Base-by-base conservation (phyloP, 2,329 filamentous ascomycete genomes). In the Fusarium phyllophilum region DNA sequence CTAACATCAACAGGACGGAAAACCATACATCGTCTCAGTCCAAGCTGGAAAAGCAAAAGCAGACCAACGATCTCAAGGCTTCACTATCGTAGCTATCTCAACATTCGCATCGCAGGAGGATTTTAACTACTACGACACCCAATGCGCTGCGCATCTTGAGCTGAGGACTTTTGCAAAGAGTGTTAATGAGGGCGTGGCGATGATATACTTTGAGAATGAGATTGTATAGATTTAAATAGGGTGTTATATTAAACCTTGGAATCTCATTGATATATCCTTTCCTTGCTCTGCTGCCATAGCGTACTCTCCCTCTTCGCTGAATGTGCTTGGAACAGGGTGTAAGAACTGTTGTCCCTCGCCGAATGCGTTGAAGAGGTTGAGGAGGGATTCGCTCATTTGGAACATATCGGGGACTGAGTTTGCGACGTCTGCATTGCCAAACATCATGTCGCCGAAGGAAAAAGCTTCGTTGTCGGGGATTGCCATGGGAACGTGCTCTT, bases 101-200 rank as follows among this genome's bases (percentile, higher is more conserved):
- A 85, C 85, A 1, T 92, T 92, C 71, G 83, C 84, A 5, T 88
- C 85, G 2, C 74, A 86, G 29, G 89, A 89, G 7, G 90, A 91
- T 62, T 89, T 92, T 85, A 83, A 86, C 22, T 92, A 87, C 76
- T 92, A 91, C 77, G 90, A 92, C 74, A 84, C 84, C 5, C 83
- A 80, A 41, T 83, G 81, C 44, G 67, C 74, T 1, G 80, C 80
- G 0, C 82, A 83, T 38, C 73, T 74, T 2, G 77, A 82, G 38
- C 66, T 83, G 15, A 81, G 79, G 64, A 59, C 45, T 0, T 79
- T 81, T 55, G 81, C 81, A 0, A 81, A 79, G 75, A 71, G 64
- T 4, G 75, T 80, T 8, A 75, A 82, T 14, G 68, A 81, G 45
- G 81, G 80, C 5, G 75, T 85, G 7, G 87, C 89, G 42, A 91